Percentiles rank a stretch among this genome's conserved stretches.
Conservation (phyloP, 2,329 filamentous ascomycete species). For the Botrytis byssoidea region DNA sequence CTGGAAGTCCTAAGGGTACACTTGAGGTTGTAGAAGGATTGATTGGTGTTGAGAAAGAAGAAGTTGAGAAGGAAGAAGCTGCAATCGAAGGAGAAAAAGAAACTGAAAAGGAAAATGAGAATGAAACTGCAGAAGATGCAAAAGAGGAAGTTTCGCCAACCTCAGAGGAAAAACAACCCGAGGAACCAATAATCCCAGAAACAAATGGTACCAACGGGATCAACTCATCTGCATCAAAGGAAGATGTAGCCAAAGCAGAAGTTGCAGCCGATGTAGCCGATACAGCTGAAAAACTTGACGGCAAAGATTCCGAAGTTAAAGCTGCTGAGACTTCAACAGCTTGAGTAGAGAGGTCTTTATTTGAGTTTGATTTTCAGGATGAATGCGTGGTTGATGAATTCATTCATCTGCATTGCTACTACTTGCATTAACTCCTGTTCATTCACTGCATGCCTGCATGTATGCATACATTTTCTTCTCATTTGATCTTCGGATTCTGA, state of each 20-base stretch:
- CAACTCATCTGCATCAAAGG: conserved; percentile 24
- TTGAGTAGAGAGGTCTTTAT: conserved; percentile 12
- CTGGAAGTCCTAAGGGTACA: conserved; percentile 75
- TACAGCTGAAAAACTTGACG: conserved; percentile 42
- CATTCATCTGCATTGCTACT: not conserved
- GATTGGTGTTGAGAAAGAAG: conserved; percentile 45
- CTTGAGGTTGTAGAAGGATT: conserved; percentile 73
- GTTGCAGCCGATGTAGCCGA: conserved; percentile 46
- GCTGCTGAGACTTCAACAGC: conserved; percentile 19
- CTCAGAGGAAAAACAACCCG: not conserved
- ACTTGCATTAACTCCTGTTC: not conserved
- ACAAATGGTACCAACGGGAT: conserved; percentile 29
- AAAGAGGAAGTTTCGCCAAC: not conserved
- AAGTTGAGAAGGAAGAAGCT: conserved; percentile 11
- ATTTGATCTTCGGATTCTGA: not conserved
- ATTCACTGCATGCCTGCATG: not conserved
- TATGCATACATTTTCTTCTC: not conserved
- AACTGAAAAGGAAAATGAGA: not conserved
- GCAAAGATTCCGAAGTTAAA: conserved; percentile 29
- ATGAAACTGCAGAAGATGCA: not conserved
- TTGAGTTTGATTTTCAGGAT: not conserved
- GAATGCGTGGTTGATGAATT: not conserved
- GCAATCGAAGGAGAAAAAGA: not conserved
- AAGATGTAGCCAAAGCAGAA: conserved; percentile 35
- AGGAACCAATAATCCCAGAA: not conserved